These are phyloP conservation scores for Kokia cookei DNA, from an alignment of 441 rosid genomes.

Conservation along the genomic window DNA sequence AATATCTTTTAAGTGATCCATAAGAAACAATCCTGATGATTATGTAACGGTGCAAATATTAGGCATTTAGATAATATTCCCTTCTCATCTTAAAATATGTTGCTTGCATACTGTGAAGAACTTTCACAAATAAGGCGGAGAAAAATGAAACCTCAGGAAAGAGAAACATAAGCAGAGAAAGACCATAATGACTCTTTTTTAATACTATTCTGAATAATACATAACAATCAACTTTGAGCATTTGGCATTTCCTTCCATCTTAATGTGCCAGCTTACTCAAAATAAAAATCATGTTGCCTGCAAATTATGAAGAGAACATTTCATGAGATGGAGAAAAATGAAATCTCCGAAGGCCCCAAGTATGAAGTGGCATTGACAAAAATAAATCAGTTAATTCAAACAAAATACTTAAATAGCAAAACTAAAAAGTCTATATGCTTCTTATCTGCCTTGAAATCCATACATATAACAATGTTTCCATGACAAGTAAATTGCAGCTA, in stretches of 20 bases:
- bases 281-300: not conserved
- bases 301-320: not conserved
- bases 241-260: not conserved
- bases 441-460: not conserved
- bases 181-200: not conserved
- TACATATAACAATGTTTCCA: not conserved
- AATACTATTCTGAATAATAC: not conserved
- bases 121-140: not conserved
- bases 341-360: not conserved
- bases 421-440: not conserved
- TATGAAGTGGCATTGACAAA: not conserved
- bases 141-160: not conserved
- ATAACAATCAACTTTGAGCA: not conserved
- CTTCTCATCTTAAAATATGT: not conserved
- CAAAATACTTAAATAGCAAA: not conserved
- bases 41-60: not conserved
- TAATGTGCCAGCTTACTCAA: not conserved
- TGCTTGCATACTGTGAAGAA: not conserved
- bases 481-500: not conserved
- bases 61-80: not conserved
- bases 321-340: not conserved
- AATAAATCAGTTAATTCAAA: not conserved
- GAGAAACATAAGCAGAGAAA: not conserved
- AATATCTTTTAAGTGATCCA: not conserved
- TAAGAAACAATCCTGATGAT: not conserved